Percentiles rank a stretch among this genome's conserved stretches.
Conservation (phyloP, 768 basidiomycete genomes). For the Boletus rubroflammeus region DNA sequence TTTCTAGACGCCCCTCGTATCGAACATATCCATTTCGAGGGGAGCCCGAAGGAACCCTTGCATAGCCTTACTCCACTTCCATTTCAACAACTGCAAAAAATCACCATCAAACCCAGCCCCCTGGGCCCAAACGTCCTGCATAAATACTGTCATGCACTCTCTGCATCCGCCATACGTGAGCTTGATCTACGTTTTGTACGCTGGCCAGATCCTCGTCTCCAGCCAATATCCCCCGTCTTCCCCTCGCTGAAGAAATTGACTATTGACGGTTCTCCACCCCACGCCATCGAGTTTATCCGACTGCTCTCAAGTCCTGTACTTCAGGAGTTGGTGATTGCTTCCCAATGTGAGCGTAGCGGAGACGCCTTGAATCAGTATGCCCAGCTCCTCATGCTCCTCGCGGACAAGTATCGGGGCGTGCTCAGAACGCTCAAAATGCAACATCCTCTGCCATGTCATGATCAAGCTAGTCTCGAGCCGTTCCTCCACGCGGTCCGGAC, state of each 20-base stretch:
- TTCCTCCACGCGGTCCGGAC: constrained; percentile 18
- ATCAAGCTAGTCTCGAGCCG: constrained; percentile 12
- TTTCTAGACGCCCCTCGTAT: constrained; percentile 18
- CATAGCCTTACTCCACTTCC: constrained; percentile 12
- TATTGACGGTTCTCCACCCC: constrained; percentile 18
- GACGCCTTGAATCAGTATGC: constrained; percentile 10
- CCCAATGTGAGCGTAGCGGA: constrained; percentile 15
- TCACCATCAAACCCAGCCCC: constrained; percentile 22
- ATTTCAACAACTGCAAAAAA: constrained; percentile 18
- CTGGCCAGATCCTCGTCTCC: constrained; percentile 22
- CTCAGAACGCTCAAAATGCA: constrained; percentile 20
- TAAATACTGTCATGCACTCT: constrained; percentile 22
- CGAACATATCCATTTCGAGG: constrained; percentile 24
- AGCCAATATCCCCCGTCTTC: constrained; percentile 18
- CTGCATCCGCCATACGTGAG: constrained; percentile 16
- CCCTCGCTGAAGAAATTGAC: constrained; percentile 20
- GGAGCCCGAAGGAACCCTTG: constrained; percentile 22
- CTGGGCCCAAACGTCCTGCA: constrained; percentile 23
- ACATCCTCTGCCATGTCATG: constrained; percentile 14
- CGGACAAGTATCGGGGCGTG: constrained; percentile 20
- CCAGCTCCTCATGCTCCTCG: constrained; percentile 18
- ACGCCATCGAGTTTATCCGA: constrained; percentile 21
- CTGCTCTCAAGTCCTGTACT: constrained; percentile 18
- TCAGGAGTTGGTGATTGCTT: constrained; percentile 15
- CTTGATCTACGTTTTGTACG: constrained; percentile 24